A percentile compares a stretch with the other conserved stretches of the same genome.
Evolutionary conservation across 2,329 filamentous ascomycete species (phyloP).

Genomic region (Sporothrix brunneoviolacea): DNA sequence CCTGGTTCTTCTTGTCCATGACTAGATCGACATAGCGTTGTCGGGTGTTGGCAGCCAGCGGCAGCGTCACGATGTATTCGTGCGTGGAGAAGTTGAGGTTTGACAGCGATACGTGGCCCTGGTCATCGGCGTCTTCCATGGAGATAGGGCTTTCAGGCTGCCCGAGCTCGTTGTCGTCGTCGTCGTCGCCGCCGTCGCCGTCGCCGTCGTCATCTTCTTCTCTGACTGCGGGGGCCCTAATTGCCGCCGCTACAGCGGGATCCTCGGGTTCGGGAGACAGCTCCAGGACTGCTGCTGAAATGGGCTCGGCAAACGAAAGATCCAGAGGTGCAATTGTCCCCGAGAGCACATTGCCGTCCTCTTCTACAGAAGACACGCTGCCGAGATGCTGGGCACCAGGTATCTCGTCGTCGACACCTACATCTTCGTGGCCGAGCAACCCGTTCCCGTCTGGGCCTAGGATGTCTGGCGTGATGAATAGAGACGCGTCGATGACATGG

Average conservation of each 20-base stretch:
- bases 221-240: no score
- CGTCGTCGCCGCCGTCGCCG: background rate
- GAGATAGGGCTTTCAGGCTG: background rate
- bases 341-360: background rate
- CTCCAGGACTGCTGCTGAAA: background rate
- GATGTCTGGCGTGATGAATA: no score
- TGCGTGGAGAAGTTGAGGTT: constrained; percentile 15
- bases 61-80: constrained; percentile 50
- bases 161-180: background rate
- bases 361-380: background rate
- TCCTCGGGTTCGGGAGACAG: constrained; percentile 9
- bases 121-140: background rate
- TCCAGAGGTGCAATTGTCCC: constrained; percentile 1
- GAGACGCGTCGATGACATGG: no score
- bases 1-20: constrained; percentile 34
- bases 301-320: background rate
- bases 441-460: no score
- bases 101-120: background rate
- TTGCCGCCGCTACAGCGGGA: background rate
- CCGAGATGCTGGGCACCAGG: constrained; percentile 1
- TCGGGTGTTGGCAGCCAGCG: constrained; percentile 47
- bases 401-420: background rate
- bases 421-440: background rate
- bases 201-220: background rate
- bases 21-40: constrained; percentile 47